These are phyloP conservation scores for Leishmania braziliensis DNA, from an alignment of 208 protist genomes.

Conservation along the genomic window DNA sequence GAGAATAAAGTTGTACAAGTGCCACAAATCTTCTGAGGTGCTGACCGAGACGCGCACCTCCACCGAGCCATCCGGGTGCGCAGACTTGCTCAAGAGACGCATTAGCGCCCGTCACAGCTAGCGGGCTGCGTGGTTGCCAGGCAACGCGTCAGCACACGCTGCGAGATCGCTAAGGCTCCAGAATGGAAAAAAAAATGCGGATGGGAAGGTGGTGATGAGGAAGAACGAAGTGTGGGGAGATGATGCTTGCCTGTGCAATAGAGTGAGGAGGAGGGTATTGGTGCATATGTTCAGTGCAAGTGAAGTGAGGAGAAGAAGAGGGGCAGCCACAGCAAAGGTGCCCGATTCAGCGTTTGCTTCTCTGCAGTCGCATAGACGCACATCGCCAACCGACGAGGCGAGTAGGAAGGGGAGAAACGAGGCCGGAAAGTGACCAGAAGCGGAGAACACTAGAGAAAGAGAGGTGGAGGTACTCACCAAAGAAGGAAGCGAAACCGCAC, in stretches of 20 bases:
- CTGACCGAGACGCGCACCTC: constrained; percentile 88
- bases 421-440: not conserved
- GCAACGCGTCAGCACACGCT: not conserved
- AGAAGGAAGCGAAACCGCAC: not conserved
- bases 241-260: not conserved
- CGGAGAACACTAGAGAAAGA: not conserved
- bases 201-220: not conserved
- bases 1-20: constrained; percentile 96
- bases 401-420: not conserved
- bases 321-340: not conserved
- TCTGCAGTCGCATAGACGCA: not conserved
- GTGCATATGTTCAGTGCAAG: not conserved
- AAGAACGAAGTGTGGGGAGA: not conserved
- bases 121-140: not conserved
- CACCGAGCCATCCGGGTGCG: constrained; percentile 76
- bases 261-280: not conserved
- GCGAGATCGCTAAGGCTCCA: not conserved
- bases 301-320: not conserved
- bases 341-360: not conserved
- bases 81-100: constrained; percentile 58
- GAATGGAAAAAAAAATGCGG: not conserved
- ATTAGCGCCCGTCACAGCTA: constrained; percentile 31
- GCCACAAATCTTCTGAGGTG: constrained; percentile 96
- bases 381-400: not conserved
- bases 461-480: not conserved